Percentiles rank a stretch among this genome's conserved stretches.
Conservation (phyloP, 1,284 basidiomycete genomes). For the Trametes pubescens region DNA sequence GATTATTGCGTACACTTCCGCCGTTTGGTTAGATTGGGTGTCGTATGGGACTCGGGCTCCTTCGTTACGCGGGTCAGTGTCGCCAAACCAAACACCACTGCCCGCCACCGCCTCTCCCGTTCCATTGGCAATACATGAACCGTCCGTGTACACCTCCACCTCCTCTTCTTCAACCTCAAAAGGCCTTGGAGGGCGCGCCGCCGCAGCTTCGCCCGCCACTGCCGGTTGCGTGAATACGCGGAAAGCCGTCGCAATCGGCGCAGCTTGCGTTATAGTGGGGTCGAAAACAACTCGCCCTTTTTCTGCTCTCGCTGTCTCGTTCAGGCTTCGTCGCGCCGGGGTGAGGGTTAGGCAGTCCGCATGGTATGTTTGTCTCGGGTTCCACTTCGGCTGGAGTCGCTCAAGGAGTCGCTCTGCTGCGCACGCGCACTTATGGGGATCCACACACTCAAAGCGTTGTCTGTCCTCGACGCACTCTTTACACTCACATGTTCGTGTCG, state of each 20-base stretch:
- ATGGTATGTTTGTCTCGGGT: neutral
- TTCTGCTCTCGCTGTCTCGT: neutral
- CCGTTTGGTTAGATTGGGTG: slow-evolving; percentile 36
- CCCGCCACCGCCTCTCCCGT: slow-evolving; percentile 26
- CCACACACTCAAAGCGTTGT: neutral
- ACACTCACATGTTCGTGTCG: neutral
- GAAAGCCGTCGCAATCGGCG: neutral
- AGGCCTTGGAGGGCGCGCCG: neutral
- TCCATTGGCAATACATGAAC: slow-evolving; percentile 19
- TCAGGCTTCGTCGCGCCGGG: neutral
- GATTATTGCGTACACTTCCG: slow-evolving; percentile 36
- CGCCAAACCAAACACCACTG: slow-evolving; percentile 34
- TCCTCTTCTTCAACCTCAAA: neutral
- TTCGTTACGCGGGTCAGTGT: slow-evolving; percentile 24
- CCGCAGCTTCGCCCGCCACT: neutral
- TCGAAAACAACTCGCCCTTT: neutral
- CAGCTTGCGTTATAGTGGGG: neutral
- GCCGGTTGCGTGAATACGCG: neutral
- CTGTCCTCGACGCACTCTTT: neutral
- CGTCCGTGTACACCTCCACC: slow-evolving; percentile 16
- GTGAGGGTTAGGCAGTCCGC: neutral
- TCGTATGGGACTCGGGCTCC: slow-evolving; percentile 27
- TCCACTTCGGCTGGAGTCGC: neutral
- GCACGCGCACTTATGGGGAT: neutral
- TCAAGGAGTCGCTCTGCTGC: neutral